Evolutionary conservation across 2,329 filamentous ascomycete genomes (phyloP), one percentile per base, ranked within the genome.

Genomic region (Fonsecaea nubica): DNA sequence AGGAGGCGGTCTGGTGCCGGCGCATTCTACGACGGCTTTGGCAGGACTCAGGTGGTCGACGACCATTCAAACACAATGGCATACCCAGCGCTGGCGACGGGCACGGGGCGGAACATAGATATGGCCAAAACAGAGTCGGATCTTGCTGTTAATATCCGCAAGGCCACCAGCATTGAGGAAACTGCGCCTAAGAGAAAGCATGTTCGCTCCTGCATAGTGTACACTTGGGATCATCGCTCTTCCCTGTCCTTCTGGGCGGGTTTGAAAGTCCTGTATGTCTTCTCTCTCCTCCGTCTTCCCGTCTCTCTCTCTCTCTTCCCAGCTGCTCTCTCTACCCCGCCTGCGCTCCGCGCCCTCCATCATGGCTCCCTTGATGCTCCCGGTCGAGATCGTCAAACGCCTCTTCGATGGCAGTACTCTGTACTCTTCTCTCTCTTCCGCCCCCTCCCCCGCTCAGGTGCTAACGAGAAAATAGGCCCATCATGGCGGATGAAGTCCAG

Each of bases 151-250:
- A 87, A 89, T 78, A 89, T 90, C 76, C 85, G 85, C 75, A 90
- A 90, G 80, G 87, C 87, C 40, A 89, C 87, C 15, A 88, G 84
- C 75, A 86, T 87, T 72, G 84, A 62, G 35, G 57, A 70, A 55
- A 71, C 75, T 86, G 87, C 71, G 3, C 71, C 71, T 21, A 73
- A 73, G 45, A 64, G 86, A 68, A 99, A 99, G 82, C 95, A 99
- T 91, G 95, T 99, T 65, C 92, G 95, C 76, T 93, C 91, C 79
- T 96, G 92, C 77, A 99, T 99, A 75, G 94, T 99, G 54, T 98
- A 98, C 80, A 98, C 94, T 66, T 99, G 95, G 95, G 95, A 99
- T 81, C 93, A 99, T 83, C 96, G 96, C 82, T 96, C 91, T 71
- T 96, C 93, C 50, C 86, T 89, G 77, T 92, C 93, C 76, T 99